Evolutionary conservation across 352 stramenopile species (phyloP), one percentile per base, ranked within the genome.

Genomic region (Phytophthora capsici): DNA sequence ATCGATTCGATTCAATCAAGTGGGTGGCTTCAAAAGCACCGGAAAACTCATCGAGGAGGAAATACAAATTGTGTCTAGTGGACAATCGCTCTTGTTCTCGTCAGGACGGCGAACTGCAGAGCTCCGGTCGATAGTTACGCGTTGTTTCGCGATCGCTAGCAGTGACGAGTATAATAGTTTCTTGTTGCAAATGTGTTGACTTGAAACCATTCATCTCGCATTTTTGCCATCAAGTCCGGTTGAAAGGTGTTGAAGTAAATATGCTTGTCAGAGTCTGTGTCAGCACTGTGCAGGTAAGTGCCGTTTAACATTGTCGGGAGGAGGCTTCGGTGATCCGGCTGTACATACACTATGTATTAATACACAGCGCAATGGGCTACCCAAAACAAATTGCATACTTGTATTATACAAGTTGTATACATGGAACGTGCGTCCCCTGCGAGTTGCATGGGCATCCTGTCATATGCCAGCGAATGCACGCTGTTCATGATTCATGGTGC

Each of bases 41-140:
- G 45, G 23, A 50, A 23, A 50, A 49, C 8, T 49, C 22, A 34
- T 14, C 34, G 48, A 54, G 48, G 28, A 43, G 32, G 47, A 55
- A 56, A 10, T 10, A 34, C 22, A 10, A 16, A 10, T 12, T 56
- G 48, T 23, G 12, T 16, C 30, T 10, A n/a, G 48, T 32, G 32
- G 45, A 28, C 25, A 28, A 57, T 47, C 32, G 7, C 20, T 26
- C 17, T 25, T 22, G n/a, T 45, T 45, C 16, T 5, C 23, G 48
- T 66, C 47, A 53, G 60, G 48, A 60, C 23, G 57, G 40, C 57
- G 48, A 52, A 22, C 47, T 22, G 14, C 45, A 44, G 12, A 17
- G n/a, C 16, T 57, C 13, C 12, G 10, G 32, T 22, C n/a, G 30
- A 50, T 50, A 59, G 50, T 38, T 43, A 47, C n/a, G 5, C 14